Base-by-base conservation (phyloP, 305 asterid genomes). In the Petunia hybrid region DNA sequence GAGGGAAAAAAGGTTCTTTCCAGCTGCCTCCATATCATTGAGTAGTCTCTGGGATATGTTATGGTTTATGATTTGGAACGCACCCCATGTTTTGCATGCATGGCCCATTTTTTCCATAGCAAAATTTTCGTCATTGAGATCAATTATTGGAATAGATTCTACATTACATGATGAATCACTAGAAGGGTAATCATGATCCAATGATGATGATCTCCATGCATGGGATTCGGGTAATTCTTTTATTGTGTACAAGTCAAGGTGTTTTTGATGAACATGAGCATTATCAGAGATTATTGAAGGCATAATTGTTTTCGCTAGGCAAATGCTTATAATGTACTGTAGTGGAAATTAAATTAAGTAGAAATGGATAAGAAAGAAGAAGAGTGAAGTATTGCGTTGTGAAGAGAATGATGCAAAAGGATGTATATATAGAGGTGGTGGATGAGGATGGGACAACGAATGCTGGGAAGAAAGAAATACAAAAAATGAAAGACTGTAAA, bases 11-110 rank as follows among this genome's bases (percentile, higher is more conserved):
- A 94, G 93, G n/a, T 61, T 31, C 1, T 71, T 84, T 12, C 87
- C 94, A 6, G 86, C 88, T 0, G 67, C 31, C 84, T 91, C 97
- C 8, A 91, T 69, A 0, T 87, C 88, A 4, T 85, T 87, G 1
- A 93, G 89, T 82, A 93, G 46, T 2, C 14, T 84, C 43, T 81
- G 65, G 46, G 94, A 78, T 55, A 94, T 81, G 14, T 78, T 79
- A 81, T 96, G 99, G 84, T 91, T 94, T 8, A 80, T 41, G 69
- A 93, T 86, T 80, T 96, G 99, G 87, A 96, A 94, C 4, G 91
- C 89, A 0, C 99, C 99, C 99, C 99, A 96, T 40, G 90, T 88
- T 86, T 81, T 93, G 98, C 98, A 94, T 89, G 98, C 98, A 84
- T 83, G 90, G 48, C 98, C 98, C 2, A 96, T 77, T n/a, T 86